phyloP scores from a whole-genome alignment of 371 early-diverging fungal species.

The Gilbertella persicaria region DNA sequence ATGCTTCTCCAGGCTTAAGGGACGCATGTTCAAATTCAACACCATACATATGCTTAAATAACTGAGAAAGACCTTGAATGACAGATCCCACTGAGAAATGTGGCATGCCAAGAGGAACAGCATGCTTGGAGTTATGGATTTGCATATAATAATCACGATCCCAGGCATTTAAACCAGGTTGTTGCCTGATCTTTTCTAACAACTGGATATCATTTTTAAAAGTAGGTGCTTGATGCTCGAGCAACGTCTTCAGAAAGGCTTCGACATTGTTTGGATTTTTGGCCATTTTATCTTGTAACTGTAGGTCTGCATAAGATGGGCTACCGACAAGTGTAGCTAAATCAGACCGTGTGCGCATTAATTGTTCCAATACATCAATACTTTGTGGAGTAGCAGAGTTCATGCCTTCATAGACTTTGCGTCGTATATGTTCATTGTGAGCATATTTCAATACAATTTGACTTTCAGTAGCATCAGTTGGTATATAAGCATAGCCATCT shows the following conservation, averaged over 20 bases:
- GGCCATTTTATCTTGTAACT: constrained; percentile 93
- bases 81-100: constrained; percentile 88
- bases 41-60: constrained; percentile 86
- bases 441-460: constrained; percentile 66
- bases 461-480: constrained; percentile 57
- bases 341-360: constrained; percentile 73
- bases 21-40: constrained; percentile 73
- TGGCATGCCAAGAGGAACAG: constrained; percentile 29
- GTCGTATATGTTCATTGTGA: constrained; percentile 64
- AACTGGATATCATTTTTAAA: constrained; percentile 52
- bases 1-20: constrained; percentile 72
- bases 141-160: constrained; percentile 76
- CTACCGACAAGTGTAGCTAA: constrained; percentile 81
- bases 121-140: constrained; percentile 28
- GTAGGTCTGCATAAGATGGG: constrained; percentile 79
- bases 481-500: constrained; percentile 42
- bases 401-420: constrained; percentile 71
- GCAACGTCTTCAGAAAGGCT: constrained; percentile 75
- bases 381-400: constrained; percentile 71
- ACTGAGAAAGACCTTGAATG: constrained; percentile 81
- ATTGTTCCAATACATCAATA: constrained; percentile 65
- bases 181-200: constrained; percentile 48
- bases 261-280: constrained; percentile 82
- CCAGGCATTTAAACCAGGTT: constrained; percentile 68
- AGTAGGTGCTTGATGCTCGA: constrained; percentile 54